These are phyloP conservation scores for Termitomyces bulborhizus DNA, from an alignment of 768 basidiomycete genomes.

Conservation along the genomic window DNA sequence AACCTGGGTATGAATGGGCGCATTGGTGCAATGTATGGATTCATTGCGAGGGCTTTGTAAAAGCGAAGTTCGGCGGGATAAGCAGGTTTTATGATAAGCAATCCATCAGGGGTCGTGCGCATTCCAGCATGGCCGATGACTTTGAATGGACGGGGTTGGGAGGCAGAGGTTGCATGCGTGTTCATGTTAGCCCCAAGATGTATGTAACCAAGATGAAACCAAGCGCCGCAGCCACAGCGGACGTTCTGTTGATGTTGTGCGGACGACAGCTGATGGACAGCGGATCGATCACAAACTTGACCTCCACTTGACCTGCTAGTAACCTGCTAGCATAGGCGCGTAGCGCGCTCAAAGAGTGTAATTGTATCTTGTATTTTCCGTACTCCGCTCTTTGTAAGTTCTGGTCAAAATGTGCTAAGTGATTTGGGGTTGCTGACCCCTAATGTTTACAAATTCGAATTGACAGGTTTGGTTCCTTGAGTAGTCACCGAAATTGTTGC, in stretches of 20 bases:
- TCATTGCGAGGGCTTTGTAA: conserved; percentile 48
- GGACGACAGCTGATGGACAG: conserved; percentile 8
- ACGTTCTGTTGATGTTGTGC: background rate
- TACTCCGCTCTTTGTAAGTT: background rate
- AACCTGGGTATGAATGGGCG: conserved; percentile 64
- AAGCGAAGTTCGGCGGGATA: conserved; percentile 61
- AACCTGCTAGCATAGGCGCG: background rate
- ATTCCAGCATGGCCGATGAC: conserved; percentile 78
- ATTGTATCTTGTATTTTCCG: background rate
- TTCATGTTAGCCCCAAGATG: background rate
- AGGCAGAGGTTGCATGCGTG: background rate
- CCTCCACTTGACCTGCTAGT: no score
- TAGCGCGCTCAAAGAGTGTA: background rate
- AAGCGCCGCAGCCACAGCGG: background rate
- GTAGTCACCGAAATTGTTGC: background rate
- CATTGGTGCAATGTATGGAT: conserved; percentile 35
- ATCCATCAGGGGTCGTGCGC: conserved; percentile 57
- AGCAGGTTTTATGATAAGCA: conserved; percentile 75
- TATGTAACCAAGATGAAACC: no score
- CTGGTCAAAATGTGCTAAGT: background rate
- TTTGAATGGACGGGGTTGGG: conserved; percentile 21
- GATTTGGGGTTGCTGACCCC: background rate
- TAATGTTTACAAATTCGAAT: background rate
- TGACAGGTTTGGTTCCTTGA: background rate
- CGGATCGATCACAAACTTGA: conserved; percentile 2